Evolutionary conservation across 2,329 filamentous ascomycete genomes (phyloP).

Genomic region (Monosporascus sp.): DNA sequence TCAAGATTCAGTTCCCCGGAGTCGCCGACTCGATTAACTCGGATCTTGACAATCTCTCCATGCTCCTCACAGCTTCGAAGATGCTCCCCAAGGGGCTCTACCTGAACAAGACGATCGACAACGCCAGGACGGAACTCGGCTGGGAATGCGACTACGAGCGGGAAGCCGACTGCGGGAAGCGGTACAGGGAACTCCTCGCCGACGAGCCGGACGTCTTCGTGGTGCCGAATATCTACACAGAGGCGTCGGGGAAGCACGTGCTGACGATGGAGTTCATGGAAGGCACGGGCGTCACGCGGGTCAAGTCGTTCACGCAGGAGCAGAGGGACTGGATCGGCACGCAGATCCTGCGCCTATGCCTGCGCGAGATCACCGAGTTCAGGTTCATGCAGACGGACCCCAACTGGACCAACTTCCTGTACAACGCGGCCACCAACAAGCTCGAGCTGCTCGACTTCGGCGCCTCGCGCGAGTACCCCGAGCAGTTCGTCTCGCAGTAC

Average conservation of each 20-base stretch:
- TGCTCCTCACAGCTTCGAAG: slow-evolving; percentile 84
- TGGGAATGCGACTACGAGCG: slow-evolving; percentile 97
- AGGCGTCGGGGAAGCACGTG: slow-evolving; percentile 80
- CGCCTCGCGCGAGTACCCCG: slow-evolving; percentile 79
- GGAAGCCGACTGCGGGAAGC: slow-evolving; percentile 74
- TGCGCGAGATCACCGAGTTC: slow-evolving; percentile 92
- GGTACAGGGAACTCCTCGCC: slow-evolving; percentile 73
- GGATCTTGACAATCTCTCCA: slow-evolving; percentile 86
- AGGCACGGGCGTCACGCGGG: slow-evolving; percentile 79
- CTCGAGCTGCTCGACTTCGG: slow-evolving; percentile 95
- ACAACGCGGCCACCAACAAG: slow-evolving; percentile 64
- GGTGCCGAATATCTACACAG: slow-evolving; percentile 70
- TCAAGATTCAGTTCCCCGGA: slow-evolving; percentile 96
- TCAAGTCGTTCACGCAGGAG: slow-evolving; percentile 66
- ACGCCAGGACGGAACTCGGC: slow-evolving; percentile 82
- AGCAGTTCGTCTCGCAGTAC: slow-evolving; percentile 74
- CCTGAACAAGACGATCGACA: slow-evolving; percentile 94
- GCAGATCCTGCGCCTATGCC: slow-evolving; percentile 83
- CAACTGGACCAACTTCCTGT: slow-evolving; percentile 99
- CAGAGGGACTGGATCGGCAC: slow-evolving; percentile 96
- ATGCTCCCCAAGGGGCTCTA: slow-evolving; percentile 89
- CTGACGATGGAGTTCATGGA: slow-evolving; percentile 91
- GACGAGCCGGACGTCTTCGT: slow-evolving; percentile 69
- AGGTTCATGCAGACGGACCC: slow-evolving; percentile 98
- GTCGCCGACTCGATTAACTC: slow-evolving; percentile 95